Conservation (phyloP, 2,329 filamentous ascomycete genomes). For the Phaeosphaeriaceae sp. region DNA sequence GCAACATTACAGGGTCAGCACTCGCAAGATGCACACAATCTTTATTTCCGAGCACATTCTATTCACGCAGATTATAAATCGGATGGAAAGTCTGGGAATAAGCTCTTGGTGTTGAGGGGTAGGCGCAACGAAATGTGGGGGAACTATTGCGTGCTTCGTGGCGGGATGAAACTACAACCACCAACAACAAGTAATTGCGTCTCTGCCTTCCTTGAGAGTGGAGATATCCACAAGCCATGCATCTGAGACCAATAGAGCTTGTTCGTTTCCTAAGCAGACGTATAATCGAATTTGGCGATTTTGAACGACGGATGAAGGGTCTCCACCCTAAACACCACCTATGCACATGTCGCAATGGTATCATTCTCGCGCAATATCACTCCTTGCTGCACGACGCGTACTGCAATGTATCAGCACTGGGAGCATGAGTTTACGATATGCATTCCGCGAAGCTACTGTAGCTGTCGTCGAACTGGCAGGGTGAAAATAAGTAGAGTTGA, state of each 20-base stretch:
- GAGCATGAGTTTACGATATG: too few relatives aligned
- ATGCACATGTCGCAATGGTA: conserved; percentile 16
- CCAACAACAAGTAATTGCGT: background rate
- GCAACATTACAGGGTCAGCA: conserved; percentile 20
- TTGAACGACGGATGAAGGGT: background rate
- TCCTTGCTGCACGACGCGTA: background rate
- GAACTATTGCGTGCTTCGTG: conserved; percentile 26
- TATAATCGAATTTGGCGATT: background rate
- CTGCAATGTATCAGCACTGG: background rate
- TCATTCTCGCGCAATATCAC: conserved; percentile 20
- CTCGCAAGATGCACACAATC: conserved; percentile 3
- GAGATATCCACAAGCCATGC: background rate
- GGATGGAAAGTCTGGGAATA: background rate
- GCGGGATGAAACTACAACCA: background rate
- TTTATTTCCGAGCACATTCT: background rate
- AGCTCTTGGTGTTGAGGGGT: conserved; percentile 16
- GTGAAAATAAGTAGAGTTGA: too few relatives aligned
- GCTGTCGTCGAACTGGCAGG: too few relatives aligned
- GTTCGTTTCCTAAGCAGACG: background rate
- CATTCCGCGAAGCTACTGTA: too few relatives aligned
- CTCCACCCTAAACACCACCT: background rate
- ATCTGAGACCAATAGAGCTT: background rate
- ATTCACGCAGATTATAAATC: background rate
- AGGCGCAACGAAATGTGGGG: conserved; percentile 27
- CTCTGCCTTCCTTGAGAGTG: background rate